Evolutionary conservation across 140 eudicot species (phyloP).

Genomic region (Oenanthe javanica): DNA sequence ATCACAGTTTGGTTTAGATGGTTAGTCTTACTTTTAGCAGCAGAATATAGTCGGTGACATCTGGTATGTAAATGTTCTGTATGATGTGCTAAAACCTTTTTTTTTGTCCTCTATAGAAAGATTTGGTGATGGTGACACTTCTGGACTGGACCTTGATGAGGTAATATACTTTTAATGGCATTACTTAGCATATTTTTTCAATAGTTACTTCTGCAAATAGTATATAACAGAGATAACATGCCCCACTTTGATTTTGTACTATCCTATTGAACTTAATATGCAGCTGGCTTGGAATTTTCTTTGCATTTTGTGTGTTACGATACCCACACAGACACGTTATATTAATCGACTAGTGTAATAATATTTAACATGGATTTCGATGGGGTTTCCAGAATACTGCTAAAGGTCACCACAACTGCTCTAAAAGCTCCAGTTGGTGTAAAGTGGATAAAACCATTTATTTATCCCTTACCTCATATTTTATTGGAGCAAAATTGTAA

Average conservation of each 20-base stretch:
- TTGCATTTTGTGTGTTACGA: not conserved
- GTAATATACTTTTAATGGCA: slow-evolving; percentile 25
- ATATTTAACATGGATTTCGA: not conserved
- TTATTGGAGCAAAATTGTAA: not conserved
- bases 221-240: not conserved
- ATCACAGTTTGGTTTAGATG: slow-evolving; percentile 90
- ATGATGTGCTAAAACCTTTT: not conserved
- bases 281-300: not conserved
- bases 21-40: slow-evolving; percentile 36
- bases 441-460: not conserved
- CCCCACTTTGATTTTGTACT: not conserved
- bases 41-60: not conserved
- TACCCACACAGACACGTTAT: not conserved
- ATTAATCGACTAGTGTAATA: not conserved
- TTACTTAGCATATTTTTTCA: not conserved
- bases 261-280: not conserved
- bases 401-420: not conserved
- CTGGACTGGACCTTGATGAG: slow-evolving; percentile 95
- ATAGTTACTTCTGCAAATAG: not conserved
- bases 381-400: not conserved
- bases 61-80: not conserved
- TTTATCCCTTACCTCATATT: not conserved
- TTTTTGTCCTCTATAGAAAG: slow-evolving; percentile 52
- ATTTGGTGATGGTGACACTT: slow-evolving; percentile 91
- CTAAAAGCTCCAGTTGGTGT: not conserved